Conservation (phyloP, 2,329 filamentous ascomycete genomes). For the Trichophyton rubrum region DNA sequence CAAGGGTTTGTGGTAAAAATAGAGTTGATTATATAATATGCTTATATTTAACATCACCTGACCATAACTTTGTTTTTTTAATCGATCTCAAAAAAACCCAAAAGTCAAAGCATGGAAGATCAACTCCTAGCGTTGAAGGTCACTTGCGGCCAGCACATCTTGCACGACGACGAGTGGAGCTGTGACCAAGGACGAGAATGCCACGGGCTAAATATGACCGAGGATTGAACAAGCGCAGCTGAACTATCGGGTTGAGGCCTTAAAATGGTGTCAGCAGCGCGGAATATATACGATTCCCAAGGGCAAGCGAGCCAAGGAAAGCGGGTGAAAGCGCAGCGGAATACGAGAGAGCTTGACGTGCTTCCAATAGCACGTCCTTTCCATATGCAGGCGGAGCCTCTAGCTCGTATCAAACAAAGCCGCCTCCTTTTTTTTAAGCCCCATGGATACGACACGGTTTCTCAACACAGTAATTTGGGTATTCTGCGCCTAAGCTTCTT, state of each 20-base stretch:
- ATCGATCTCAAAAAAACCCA: too few species aligned
- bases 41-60: too few species aligned
- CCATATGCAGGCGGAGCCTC: background rate
- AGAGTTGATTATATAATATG: too few species aligned
- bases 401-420: background rate
- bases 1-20: too few species aligned
- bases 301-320: background rate
- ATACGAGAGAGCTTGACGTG: background rate
- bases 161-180: background rate
- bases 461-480: background rate
- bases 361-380: background rate
- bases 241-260: background rate
- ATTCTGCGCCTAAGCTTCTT: background rate
- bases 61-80: too few species aligned
- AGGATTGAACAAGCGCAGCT: background rate
- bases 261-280: background rate
- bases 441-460: background rate
- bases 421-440: slow-evolving; percentile 1
- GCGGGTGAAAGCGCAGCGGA: background rate
- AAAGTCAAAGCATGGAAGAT: too few species aligned
- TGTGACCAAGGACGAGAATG: background rate
- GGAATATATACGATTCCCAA: background rate
- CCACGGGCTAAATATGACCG: background rate
- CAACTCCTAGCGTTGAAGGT: too few species aligned
- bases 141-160: background rate